Conservation (phyloP, 2,329 filamentous ascomycete genomes). For the Fusarium lateritium region DNA sequence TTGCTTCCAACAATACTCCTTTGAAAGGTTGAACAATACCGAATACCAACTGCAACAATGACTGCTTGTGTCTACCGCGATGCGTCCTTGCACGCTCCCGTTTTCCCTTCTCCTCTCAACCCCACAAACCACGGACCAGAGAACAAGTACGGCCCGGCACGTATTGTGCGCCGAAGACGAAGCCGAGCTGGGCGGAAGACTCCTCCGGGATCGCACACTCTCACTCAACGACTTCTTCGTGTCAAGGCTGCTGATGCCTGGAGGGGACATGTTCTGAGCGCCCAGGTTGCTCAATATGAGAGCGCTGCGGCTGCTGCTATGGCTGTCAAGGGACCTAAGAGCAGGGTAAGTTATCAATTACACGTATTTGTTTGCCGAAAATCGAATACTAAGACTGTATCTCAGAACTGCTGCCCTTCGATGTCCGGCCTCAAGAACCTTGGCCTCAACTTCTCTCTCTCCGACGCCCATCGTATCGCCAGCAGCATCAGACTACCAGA, state of each 20-base stretch:
- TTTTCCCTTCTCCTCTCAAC: conserved; percentile 50
- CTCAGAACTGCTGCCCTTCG: conserved; percentile 40
- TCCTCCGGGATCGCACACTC: conserved; percentile 52
- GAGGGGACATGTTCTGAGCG: conserved; percentile 53
- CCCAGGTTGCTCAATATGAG: conserved; percentile 48
- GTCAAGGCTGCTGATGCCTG: conserved; percentile 60
- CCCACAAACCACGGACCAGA: conserved; percentile 40
- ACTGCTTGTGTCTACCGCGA: conserved; percentile 30
- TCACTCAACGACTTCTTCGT: conserved; percentile 59
- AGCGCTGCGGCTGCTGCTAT: conserved; percentile 24
- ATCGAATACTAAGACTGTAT: conserved; percentile 9
- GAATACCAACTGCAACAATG: conserved; percentile 34
- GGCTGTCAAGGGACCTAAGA: conserved; percentile 17
- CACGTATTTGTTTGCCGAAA: neutral
- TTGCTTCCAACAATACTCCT: neutral
- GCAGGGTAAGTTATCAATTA: conserved; percentile 35
- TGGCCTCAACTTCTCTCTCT: conserved; percentile 42
- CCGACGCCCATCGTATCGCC: conserved; percentile 32
- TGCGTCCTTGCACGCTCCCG: conserved; percentile 45
- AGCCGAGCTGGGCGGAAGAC: conserved; percentile 27
- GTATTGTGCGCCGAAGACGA: conserved; percentile 42
- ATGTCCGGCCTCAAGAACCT: conserved; percentile 37
- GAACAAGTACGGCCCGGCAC: conserved; percentile 31
- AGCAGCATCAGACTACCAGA: conserved; percentile 45
- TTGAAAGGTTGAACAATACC: conserved; percentile 10